phyloP scores from a whole-genome alignment of 176 grass and related monocot species.

The Sorghum bicolor region DNA sequence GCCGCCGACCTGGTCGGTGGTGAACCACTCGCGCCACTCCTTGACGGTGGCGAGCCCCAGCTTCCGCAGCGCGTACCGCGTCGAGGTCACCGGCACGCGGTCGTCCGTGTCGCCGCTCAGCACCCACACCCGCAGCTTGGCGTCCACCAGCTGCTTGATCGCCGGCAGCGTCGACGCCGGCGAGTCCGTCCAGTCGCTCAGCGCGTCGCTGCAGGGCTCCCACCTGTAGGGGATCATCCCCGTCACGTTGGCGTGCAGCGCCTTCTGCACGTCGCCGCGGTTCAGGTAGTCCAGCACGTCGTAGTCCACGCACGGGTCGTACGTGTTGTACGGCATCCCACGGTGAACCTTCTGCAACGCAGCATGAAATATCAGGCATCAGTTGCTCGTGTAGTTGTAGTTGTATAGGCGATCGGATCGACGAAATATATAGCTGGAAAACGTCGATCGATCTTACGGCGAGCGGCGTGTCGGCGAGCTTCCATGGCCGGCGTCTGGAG shows the following conservation, averaged over 20 bases:
- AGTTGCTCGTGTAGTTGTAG: no score
- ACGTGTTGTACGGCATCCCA: slow-evolving; percentile 31
- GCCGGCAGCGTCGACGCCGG: neutral
- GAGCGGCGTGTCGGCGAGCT: slow-evolving; percentile 14
- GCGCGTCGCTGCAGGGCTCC: slow-evolving; percentile 65
- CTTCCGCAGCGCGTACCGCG: slow-evolving; percentile 61
- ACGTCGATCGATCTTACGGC: neutral
- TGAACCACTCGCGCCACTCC: slow-evolving; percentile 70
- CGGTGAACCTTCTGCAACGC: neutral
- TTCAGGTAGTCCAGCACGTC: slow-evolving; percentile 64
- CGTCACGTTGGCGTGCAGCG: slow-evolving; percentile 78
- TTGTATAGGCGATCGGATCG: neutral
- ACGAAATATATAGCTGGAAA: neutral
- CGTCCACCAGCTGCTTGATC: slow-evolving; percentile 35
- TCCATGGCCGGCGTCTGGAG: neutral
- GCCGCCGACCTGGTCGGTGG: slow-evolving; percentile 79
- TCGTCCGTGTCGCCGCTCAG: slow-evolving; percentile 70
- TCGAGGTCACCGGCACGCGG: slow-evolving; percentile 61
- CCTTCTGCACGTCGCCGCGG: slow-evolving; percentile 69
- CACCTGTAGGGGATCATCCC: slow-evolving; percentile 69
- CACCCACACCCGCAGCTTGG: slow-evolving; percentile 40
- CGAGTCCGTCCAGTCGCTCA: slow-evolving; percentile 9
- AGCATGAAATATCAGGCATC: neutral
- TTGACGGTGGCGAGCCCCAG: slow-evolving; percentile 40
- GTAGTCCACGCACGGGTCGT: slow-evolving; percentile 65